These are phyloP conservation scores for Erysiphe neolycopersici DNA, from an alignment of 2,329 filamentous ascomycete species.

Conservation along the genomic window DNA sequence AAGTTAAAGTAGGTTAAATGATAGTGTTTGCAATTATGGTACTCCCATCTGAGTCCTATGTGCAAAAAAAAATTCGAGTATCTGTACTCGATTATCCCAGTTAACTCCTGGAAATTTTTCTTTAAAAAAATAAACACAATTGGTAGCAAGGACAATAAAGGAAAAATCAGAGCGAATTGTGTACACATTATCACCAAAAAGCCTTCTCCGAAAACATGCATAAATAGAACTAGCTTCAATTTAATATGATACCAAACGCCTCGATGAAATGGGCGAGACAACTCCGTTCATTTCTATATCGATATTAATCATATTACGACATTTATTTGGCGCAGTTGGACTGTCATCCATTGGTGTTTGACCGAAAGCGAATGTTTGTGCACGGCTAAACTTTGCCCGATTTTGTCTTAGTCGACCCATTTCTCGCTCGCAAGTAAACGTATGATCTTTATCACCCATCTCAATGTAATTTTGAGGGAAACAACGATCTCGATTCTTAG, in stretches of 20 bases:
- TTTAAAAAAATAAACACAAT: too few species aligned
- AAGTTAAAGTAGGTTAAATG: too few species aligned
- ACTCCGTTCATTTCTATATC: constrained; percentile 13
- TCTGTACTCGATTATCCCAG: neutral
- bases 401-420: constrained; percentile 75
- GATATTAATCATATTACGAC: constrained; percentile 4
- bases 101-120: too few species aligned
- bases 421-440: constrained; percentile 77
- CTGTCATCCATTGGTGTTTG: constrained; percentile 32
- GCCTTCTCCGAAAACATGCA: neutral
- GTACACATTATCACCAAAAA: neutral
- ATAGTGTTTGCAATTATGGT: too few species aligned
- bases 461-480: constrained; percentile 90
- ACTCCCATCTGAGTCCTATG: too few species aligned
- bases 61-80: too few species aligned
- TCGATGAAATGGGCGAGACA: constrained; percentile 19
- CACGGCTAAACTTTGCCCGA: constrained; percentile 58
- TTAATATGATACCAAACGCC: constrained; percentile 40
- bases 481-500: constrained; percentile 51
- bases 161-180: neutral
- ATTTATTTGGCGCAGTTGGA: constrained; percentile 21
- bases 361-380: constrained; percentile 89
- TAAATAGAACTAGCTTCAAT: neutral
- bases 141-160: too few species aligned
- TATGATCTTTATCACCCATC: constrained; percentile 83